Evolutionary conservation across 129 eudicot species (phyloP), one percentile per base, ranked within the genome.

Genomic region (Escallonia rubra): DNA sequence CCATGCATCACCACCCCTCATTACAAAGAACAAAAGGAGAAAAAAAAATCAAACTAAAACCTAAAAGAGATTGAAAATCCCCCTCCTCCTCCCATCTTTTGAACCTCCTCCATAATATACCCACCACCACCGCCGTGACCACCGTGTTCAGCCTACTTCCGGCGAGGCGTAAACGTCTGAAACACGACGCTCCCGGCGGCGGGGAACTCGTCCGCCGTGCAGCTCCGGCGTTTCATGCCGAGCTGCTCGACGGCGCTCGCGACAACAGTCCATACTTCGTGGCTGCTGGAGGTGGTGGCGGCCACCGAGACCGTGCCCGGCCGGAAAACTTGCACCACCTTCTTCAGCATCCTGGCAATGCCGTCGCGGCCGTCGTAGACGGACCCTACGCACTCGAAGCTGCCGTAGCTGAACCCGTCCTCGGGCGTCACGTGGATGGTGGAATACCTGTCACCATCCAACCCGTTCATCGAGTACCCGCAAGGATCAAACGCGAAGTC

Each of bases 351-450:
- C 53, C 80, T 86, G 4, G 59, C 59, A 39, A 90, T 61, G 23
- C 48, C 66, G 34, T 77, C 65, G 13, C 60, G 74, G 3, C 74
- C 90, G 6, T 79, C 85, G 66, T 84, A 79, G 34, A 75, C 45
- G 8, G 94, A 84, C 8, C 81, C 90, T 0, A 83, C 85, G n/a
- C 94, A 90, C 74, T 90, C 96, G 41, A 79, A 90, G 54, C 96
- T 90, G 0, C 95, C 96, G 43, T 90, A 90, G 52, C 96, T 90
- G 63, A 86, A 90, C 15, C 96, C 96, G 7, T 90, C 95, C 71
- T 90, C 96, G 0, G 96, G 96, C 7, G 96, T 90, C 53, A 90
- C 95, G 63, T 90, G 96, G 56, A 90, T 87, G 0, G 96, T 90
- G 0, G 96, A 90, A 62, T 90, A 90, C 41, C 96, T 85, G 3